A percentile compares a stretch with the other conserved stretches of the same genome.
Evolutionary conservation across 163 green algal genomes (phyloP).

Genomic region (Coccomyxa subellipsoidea): DNA sequence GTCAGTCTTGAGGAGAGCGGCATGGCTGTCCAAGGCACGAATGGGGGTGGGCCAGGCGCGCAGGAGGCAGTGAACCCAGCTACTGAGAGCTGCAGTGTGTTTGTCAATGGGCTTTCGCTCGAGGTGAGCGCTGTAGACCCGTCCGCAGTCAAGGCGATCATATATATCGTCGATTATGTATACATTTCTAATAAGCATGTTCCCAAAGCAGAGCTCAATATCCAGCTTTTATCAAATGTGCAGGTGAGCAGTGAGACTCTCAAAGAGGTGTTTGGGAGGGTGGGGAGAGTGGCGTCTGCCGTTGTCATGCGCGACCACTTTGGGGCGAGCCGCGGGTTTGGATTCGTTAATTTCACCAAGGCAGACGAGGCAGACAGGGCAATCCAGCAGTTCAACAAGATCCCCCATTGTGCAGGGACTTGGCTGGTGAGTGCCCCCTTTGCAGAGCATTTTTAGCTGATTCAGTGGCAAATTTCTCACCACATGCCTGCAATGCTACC

Average conservation of each 20-base stretch:
- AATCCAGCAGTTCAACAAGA: constrained; percentile 89
- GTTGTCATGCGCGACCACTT: constrained; percentile 62
- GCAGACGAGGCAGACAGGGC: constrained; percentile 75
- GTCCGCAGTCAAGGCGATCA: no score
- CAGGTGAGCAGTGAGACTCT: background rate
- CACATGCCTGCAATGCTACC: background rate
- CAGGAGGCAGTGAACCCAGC: background rate
- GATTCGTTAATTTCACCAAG: constrained; percentile 82
- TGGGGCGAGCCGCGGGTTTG: constrained; percentile 54
- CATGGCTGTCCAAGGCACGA: background rate
- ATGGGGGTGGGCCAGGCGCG: background rate
- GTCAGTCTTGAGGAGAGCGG: background rate
- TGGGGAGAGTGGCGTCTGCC: background rate
- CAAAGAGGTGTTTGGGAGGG: background rate
- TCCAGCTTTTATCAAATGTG: no score
- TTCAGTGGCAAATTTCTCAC: background rate
- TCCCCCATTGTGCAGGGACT: background rate
- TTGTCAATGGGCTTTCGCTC: background rate
- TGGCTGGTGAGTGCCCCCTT: background rate
- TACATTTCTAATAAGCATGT: no score
- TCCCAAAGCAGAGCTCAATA: no score
- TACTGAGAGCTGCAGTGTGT: background rate
- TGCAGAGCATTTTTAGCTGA: background rate
- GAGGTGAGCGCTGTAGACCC: background rate
- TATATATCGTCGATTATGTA: no score